A percentile compares a stretch with the other conserved stretches of the same genome.
Evolutionary conservation across 371 early-diverging fungal species (phyloP).

Genomic region (Funneliformis caledonium): DNA sequence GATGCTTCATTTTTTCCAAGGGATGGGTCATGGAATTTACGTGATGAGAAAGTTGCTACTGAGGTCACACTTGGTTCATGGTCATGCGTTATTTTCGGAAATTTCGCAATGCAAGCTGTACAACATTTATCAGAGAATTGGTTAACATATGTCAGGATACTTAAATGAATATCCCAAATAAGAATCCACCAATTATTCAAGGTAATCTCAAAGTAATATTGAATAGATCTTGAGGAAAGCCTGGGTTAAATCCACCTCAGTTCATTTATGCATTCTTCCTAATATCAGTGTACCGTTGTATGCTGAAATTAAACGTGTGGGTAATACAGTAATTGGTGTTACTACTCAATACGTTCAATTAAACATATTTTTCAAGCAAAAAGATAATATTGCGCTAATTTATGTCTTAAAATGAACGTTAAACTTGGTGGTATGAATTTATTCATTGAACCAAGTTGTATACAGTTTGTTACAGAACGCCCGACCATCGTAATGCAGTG

Average conservation of each 20-base stretch:
- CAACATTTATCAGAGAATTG: slow-evolving; percentile 57
- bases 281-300: slow-evolving; percentile 87
- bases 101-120: slow-evolving; percentile 44
- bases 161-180: slow-evolving; percentile 63
- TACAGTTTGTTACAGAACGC: slow-evolving; percentile 67
- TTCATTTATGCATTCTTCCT: slow-evolving; percentile 80
- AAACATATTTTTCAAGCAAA: slow-evolving; percentile 69
- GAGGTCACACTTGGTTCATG: slow-evolving; percentile 82
- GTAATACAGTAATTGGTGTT: slow-evolving; percentile 89
- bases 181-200: slow-evolving; percentile 74
- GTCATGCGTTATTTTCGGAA: slow-evolving; percentile 80
- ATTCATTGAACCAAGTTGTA: slow-evolving; percentile 50
- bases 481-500: slow-evolving; percentile 74
- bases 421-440: slow-evolving; percentile 86
- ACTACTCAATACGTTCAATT: slow-evolving; percentile 90
- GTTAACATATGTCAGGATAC: slow-evolving; percentile 54
- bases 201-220: slow-evolving; percentile 68
- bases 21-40: slow-evolving; percentile 91
- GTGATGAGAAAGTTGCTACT: slow-evolving; percentile 77
- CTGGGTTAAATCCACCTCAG: slow-evolving; percentile 74
- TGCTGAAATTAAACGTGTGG: slow-evolving; percentile 91
- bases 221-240: slow-evolving; percentile 68
- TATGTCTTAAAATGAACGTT: slow-evolving; percentile 87
- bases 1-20: slow-evolving; percentile 72
- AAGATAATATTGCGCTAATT: slow-evolving; percentile 73